Conservation (phyloP, 2,329 filamentous ascomycete species). For the Mollisia scopiformis region DNA sequence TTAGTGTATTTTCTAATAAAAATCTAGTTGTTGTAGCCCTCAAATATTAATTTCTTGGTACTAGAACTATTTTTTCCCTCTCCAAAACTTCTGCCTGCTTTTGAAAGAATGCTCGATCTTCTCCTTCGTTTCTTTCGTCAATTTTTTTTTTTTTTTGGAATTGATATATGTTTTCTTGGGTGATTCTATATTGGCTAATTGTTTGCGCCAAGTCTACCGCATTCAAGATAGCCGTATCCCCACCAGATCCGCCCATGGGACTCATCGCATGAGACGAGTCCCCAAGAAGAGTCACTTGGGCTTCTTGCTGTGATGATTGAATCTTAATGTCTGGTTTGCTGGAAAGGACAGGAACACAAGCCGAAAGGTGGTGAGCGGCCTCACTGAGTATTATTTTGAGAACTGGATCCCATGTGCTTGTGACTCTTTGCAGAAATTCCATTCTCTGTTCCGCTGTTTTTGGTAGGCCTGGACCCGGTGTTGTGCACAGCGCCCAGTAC, state of each 20-base stretch:
- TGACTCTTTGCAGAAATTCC: background rate
- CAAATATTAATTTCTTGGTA: too few species aligned
- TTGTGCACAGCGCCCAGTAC: background rate
- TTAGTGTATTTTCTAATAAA: too few species aligned
- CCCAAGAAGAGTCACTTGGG: conserved; percentile 15
- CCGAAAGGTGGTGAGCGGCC: too few species aligned
- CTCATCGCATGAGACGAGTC: conserved; percentile 23
- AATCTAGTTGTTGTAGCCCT: too few species aligned
- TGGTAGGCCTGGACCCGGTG: background rate
- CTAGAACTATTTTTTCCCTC: too few species aligned
- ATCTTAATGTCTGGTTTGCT: background rate
- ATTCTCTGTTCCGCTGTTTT: background rate
- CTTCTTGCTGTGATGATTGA: conserved; percentile 14
- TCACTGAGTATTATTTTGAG: background rate
- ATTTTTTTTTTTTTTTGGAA: too few species aligned
- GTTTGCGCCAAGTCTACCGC: background rate
- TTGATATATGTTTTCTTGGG: too few species aligned
- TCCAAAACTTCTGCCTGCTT: too few species aligned
- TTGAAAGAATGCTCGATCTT: too few species aligned
- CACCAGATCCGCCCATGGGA: conserved; percentile 26
- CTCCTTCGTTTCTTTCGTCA: too few species aligned
- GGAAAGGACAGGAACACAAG: background rate
- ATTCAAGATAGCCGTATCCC: conserved; percentile 25
- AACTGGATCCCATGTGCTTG: background rate
- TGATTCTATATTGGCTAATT: background rate